Conservation (phyloP, 2,329 filamentous ascomycete genomes). For the Tolypocladium tundrense region DNA sequence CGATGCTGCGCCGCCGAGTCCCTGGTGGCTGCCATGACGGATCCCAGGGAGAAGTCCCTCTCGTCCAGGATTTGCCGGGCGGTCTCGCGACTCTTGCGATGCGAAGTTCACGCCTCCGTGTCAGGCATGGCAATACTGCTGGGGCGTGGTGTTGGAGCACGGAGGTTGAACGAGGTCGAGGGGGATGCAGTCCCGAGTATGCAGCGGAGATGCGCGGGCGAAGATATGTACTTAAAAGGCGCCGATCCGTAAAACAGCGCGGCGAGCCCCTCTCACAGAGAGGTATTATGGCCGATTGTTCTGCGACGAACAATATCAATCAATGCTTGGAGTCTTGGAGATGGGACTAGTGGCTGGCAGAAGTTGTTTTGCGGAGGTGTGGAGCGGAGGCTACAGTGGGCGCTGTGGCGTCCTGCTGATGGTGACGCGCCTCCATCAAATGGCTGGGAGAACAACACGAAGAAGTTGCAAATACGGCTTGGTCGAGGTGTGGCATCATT, state of each 20-base stretch:
- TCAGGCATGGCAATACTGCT: not conserved
- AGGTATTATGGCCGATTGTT: constrained; percentile 8
- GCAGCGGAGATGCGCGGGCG: not conserved
- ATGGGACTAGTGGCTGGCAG: not conserved
- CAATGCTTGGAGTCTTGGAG: not conserved
- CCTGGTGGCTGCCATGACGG: constrained; percentile 1
- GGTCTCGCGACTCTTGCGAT: not conserved
- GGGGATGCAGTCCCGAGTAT: not conserved
- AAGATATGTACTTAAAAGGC: not conserved
- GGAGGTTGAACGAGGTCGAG: not conserved
- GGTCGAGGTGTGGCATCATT: no score
- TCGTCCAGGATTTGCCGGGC: not conserved
- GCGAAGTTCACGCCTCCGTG: not conserved
- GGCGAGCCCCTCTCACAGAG: not conserved
- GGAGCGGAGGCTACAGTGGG: not conserved
- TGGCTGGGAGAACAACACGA: no score
- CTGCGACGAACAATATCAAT: constrained; percentile 17
- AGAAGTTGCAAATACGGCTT: not conserved
- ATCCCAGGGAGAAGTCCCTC: not conserved
- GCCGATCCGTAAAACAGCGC: not conserved
- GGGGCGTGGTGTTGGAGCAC: no score
- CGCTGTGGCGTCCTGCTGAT: not conserved
- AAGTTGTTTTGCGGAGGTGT: no score
- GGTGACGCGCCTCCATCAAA: no score
- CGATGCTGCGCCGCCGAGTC: not conserved